Evolutionary conservation across 768 basidiomycete genomes (phyloP).

Genomic region (Suillus discolor): DNA sequence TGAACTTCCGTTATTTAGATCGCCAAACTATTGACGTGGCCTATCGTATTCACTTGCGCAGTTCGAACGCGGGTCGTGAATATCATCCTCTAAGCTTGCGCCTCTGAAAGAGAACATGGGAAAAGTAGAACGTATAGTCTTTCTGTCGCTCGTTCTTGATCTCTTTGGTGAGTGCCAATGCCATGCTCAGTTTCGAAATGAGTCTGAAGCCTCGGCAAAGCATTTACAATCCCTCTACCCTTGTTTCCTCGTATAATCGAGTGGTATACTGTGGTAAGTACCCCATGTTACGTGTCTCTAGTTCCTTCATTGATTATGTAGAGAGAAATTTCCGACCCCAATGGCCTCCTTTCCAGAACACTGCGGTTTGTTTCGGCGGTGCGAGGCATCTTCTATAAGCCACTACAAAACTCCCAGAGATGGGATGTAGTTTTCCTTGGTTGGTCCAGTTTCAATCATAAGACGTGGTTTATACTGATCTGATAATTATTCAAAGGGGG

Average conservation of each 20-base stretch:
- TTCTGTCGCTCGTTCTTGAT: constrained; percentile 89
- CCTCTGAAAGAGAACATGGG: constrained; percentile 42
- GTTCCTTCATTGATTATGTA: constrained; percentile 29
- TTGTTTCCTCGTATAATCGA: constrained; percentile 97
- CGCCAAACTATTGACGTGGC: background rate
- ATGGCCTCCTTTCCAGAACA: constrained; percentile 73
- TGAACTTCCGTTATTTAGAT: background rate
- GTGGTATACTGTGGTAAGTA: constrained; percentile 78
- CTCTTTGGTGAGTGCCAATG: constrained; percentile 58
- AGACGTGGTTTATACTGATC: constrained; percentile 1
- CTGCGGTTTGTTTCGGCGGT: constrained; percentile 66
- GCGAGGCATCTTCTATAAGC: constrained; percentile 65
- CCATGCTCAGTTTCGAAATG: background rate
- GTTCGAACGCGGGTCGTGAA: background rate
- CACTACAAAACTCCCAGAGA: constrained; percentile 62
- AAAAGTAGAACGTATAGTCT: constrained; percentile 80
- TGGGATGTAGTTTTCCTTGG: constrained; percentile 98
- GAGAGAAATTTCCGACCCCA: constrained; percentile 72
- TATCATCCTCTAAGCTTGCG: background rate
- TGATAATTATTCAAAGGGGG: constrained; percentile 52
- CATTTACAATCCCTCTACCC: constrained; percentile 94
- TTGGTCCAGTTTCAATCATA: constrained; percentile 24
- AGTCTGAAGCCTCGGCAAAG: constrained; percentile 41
- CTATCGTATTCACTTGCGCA: background rate
- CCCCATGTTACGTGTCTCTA: too few relatives aligned